A percentile compares a stretch with the other conserved stretches of the same genome.
phyloP scores from a whole-genome alignment of 306 rosid genomes.

The Cicer chorassanicum region DNA sequence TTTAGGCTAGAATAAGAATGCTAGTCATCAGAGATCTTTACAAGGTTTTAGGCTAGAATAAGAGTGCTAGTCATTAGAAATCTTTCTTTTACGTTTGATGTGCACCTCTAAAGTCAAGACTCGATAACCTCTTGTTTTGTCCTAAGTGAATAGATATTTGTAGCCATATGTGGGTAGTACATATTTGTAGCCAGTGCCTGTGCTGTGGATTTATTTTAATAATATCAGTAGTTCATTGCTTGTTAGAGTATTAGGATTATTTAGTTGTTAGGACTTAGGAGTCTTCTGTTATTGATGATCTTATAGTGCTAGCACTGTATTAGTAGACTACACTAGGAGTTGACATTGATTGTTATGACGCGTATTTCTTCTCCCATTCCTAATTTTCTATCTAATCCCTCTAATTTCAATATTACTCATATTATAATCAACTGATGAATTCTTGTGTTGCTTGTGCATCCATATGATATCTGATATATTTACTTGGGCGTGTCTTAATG shows the following conservation, averaged over 20 bases:
- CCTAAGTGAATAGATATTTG: neutral
- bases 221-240: constrained; percentile 3
- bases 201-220: constrained; percentile 26
- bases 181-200: constrained; percentile 29
- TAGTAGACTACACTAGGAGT: constrained; percentile 22
- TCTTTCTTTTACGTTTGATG: constrained; percentile 14
- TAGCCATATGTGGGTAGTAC: constrained; percentile 1
- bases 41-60: constrained; percentile 33
- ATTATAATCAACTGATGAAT: constrained; percentile 35
- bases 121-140: neutral
- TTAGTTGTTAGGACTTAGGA: neutral
- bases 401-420: constrained; percentile 23
- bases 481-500: constrained; percentile 1
- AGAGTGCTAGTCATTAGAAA: constrained; percentile 21
- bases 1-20: constrained; percentile 35
- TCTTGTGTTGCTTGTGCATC: constrained; percentile 33
- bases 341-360: neutral
- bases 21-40: constrained; percentile 17
- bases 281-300: constrained; percentile 9
- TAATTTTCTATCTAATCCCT: constrained; percentile 23
- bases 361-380: constrained; percentile 13
- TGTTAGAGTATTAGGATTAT: constrained; percentile 28
- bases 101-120: constrained; percentile 18
- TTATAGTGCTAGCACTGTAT: constrained; percentile 4
- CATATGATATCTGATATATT: constrained; percentile 21